Evolutionary conservation across 371 early-diverging fungal species (phyloP), one percentile per base, ranked within the genome.

Genomic region (Rhizopus microsporus): DNA sequence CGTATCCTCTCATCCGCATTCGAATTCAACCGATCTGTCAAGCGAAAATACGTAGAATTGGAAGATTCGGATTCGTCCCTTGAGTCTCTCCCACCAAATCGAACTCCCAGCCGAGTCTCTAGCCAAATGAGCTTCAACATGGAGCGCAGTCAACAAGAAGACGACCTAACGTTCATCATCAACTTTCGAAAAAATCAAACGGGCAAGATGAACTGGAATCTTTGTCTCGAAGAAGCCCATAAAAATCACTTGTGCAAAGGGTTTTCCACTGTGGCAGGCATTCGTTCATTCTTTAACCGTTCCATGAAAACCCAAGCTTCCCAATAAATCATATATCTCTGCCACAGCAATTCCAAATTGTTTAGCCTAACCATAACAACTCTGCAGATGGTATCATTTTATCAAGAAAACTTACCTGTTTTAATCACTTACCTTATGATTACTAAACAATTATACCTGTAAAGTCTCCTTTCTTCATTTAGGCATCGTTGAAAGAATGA

Each of bases 391-490:
- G 0, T 5, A 37, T 4, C 38, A 37, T 37, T 5, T 37, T 37
- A 37, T 37, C 38, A 13, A 37, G 6, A 1, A 37, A 37, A 2
- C 37, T 37, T 37, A 2, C 37, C 3, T 37, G 12, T 37, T 12
- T 7, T 9, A 9, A 2, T 37, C 12, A 37, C 37, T 37, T 2
- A 12, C 37, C 37, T 37, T 9, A 37, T 37, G 1, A 3, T 2
- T 37, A 37, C 1, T 37, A 37, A 12, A 7, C 3, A 12, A 37
- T 0, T 37, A 37, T 37, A 37, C 7, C n/a, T 43, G 2, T 43
- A 43, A 43, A 32, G 49, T 33, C 32, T 32, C 32, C 49, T 32
- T 32, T 49, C 49, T n/a, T 49, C 49, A 49, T 49, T 49, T 30
- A 49, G 30, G 33, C 49, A 49, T 12, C 30, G 16, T 30, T 32